These are phyloP conservation scores for Colletotrichum sp. DNA, from an alignment of 2,329 filamentous ascomycete genomes.

Conservation along the genomic window DNA sequence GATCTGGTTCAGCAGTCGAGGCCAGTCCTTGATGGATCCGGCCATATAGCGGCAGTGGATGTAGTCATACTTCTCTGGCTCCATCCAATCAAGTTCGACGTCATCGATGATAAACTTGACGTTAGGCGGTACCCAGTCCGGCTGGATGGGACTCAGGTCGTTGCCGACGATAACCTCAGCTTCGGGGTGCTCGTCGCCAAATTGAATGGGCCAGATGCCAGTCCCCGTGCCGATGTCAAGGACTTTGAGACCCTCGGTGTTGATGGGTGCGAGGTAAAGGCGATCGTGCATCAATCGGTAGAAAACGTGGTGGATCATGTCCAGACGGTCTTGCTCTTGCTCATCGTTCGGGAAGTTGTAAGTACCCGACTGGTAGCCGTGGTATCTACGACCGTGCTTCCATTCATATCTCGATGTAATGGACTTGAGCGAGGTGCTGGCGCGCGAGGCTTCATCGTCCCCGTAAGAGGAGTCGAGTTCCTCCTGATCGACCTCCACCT, in stretches of 20 bases:
- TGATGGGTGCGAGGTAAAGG: neutral
- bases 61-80: constrained; percentile 31
- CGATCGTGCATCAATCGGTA: constrained; percentile 30
- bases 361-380: constrained; percentile 8
- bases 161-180: constrained; percentile 36
- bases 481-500: constrained; percentile 3
- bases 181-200: constrained; percentile 26
- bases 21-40: constrained; percentile 36
- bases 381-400: constrained; percentile 13
- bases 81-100: constrained; percentile 26
- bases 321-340: constrained; percentile 40
- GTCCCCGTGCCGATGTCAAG: constrained; percentile 29
- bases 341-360: constrained; percentile 42
- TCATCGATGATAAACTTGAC: constrained; percentile 30
- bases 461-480: neutral
- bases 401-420: neutral
- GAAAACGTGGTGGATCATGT: constrained; percentile 42
- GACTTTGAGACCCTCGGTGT: constrained; percentile 1
- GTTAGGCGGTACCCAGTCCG: constrained; percentile 27
- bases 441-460: neutral
- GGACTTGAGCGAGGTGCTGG: constrained; percentile 6
- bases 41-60: constrained; percentile 40
- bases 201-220: constrained; percentile 45
- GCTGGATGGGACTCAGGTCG: constrained; percentile 30
- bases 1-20: constrained; percentile 2